A percentile compares a stretch with the other conserved stretches of the same genome.
phyloP scores from a whole-genome alignment of 2,329 filamentous ascomycete species.

The Clonostachys byssicola region DNA sequence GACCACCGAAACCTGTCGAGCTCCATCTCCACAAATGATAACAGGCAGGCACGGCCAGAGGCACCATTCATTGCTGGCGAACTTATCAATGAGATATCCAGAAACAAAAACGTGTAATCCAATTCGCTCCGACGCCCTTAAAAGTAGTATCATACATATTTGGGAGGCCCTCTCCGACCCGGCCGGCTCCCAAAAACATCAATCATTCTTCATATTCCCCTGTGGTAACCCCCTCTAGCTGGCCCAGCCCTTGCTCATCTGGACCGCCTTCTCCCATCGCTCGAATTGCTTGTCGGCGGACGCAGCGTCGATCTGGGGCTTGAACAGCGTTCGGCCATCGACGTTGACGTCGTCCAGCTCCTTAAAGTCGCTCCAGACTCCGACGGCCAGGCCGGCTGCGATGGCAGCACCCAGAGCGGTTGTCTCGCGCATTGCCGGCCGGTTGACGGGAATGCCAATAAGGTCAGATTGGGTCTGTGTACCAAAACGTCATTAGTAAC shows the following conservation, averaged over 20 bases:
- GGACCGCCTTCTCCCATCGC: slow-evolving; percentile 71
- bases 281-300: slow-evolving; percentile 61
- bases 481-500: background rate
- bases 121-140: background rate
- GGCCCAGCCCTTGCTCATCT: slow-evolving; percentile 75
- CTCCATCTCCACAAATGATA: too few relatives aligned
- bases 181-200: background rate
- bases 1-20: too few relatives aligned
- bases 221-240: slow-evolving; percentile 5
- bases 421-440: slow-evolving; percentile 79
- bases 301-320: slow-evolving; percentile 55
- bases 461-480: slow-evolving; percentile 67
- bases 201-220: background rate
- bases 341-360: slow-evolving; percentile 70
- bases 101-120: slow-evolving; percentile 2
- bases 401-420: slow-evolving; percentile 80
- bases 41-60: background rate
- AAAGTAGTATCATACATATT: background rate
- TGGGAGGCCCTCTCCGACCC: background rate
- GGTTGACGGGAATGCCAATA: slow-evolving; percentile 73
- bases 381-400: slow-evolving; percentile 73
- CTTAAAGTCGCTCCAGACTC: slow-evolving; percentile 69
- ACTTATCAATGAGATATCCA: background rate
- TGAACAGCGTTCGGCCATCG: slow-evolving; percentile 64
- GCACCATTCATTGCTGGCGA: background rate